These are phyloP conservation scores for Colletotrichum cereale DNA, from an alignment of 2,329 filamentous ascomycete species.

Conservation along the genomic window DNA sequence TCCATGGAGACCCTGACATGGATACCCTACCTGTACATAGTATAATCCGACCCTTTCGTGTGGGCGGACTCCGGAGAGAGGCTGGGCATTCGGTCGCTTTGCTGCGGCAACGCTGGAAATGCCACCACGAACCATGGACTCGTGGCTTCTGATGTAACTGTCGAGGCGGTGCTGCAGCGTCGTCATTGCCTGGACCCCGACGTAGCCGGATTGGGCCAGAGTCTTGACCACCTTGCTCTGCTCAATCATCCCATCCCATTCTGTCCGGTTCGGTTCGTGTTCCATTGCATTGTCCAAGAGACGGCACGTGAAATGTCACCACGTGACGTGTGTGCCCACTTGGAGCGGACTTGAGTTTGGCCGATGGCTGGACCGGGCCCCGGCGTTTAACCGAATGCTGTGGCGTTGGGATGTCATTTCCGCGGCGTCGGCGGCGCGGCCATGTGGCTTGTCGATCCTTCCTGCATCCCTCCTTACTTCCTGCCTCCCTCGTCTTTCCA, in stretches of 20 bases:
- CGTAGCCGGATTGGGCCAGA: constrained; percentile 27
- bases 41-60: neutral
- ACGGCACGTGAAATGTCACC: constrained; percentile 5
- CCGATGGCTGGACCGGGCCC: neutral
- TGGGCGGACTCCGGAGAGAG: neutral
- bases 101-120: constrained; percentile 9
- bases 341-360: too few species aligned
- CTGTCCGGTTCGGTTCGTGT: neutral
- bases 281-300: neutral
- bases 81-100: neutral
- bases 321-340: constrained; percentile 2
- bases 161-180: constrained; percentile 30
- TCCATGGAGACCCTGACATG: constrained; percentile 33
- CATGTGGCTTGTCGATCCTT: neutral
- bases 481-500: neutral
- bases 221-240: constrained; percentile 15
- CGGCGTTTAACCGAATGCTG: neutral
- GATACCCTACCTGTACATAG: neutral
- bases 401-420: neutral
- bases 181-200: constrained; percentile 28
- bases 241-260: neutral
- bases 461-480: neutral
- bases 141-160: constrained; percentile 37
- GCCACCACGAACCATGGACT: constrained; percentile 21
- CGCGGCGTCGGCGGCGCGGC: neutral